Evolutionary conservation across 78 protist species (phyloP), one percentile per base, ranked within the genome.

Genomic region (Bigelowiella natans): DNA sequence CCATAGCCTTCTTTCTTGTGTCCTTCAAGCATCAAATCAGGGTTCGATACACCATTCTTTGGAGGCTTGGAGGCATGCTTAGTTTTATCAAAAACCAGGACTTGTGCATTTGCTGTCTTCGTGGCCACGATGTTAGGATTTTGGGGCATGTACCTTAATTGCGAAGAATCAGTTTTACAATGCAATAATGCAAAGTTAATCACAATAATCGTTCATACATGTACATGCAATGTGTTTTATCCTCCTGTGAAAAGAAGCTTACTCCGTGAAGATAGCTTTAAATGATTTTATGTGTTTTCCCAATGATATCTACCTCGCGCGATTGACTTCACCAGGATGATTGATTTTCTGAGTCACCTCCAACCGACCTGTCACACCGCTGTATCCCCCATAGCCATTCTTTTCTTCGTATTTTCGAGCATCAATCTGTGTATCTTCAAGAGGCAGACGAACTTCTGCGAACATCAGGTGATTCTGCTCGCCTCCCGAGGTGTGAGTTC

Each of bases 91-190:
- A 96, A 97, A 34, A 97, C 88, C 39, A 83, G 87, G 7, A 97
- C 98, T 1, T 94, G 95, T 26, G 94, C 85, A 1, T 94, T 38
- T n/a, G 95, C 93, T 11, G 97, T 89, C 94, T 97, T 97, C n/a
- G 99, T 96, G 30, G 98, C 99, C 36, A 97, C 93, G 31, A 97
- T 18, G 40, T 29, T 36, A 1, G 96, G 97, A 88, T 96, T 96
- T 89, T 95, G 96, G 39, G 98, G 97, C 97, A 95, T 96, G 86
- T 95, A 95, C 2, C 99, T 93, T 40, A 98, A 98, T 3, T 94
- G 83, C 37, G 18, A 11, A 11, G 18, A 51, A 11, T 11, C 82
- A 18, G 34, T 28, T 51, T 28, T 51, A 18, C 11, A 28, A 28
- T 51, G 34, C 34, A 28, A 18, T 51, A 11, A 51, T 51, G 82